Evolutionary conservation across 306 rosid species (phyloP).

Genomic region (Arachis hypogaea): DNA sequence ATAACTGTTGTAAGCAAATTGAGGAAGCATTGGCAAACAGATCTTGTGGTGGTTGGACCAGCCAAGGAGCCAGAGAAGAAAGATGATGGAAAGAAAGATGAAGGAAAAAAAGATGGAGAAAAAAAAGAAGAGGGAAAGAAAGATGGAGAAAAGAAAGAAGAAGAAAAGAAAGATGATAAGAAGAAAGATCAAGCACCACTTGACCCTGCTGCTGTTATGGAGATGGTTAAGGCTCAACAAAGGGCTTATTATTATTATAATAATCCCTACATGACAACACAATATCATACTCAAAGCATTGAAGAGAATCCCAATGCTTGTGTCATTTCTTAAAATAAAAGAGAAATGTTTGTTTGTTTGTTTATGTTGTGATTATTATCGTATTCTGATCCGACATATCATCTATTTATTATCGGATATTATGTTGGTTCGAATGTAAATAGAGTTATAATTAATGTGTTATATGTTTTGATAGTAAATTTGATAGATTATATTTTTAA

Average conservation of each 20-base stretch:
- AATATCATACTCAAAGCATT: conserved; percentile 79
- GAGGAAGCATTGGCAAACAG: conserved; percentile 73
- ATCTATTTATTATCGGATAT: too few species aligned
- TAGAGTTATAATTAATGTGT: too few species aligned
- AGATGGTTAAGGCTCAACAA: conserved; percentile 64
- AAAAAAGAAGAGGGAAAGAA: conserved; percentile 59
- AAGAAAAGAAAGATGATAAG: conserved; percentile 60
- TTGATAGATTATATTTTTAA: too few species aligned
- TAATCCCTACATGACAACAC: conserved; percentile 68
- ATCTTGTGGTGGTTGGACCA: conserved; percentile 72
- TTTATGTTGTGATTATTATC: too few species aligned
- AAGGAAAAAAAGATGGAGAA: conserved; percentile 57
- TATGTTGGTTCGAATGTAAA: too few species aligned
- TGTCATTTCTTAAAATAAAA: conserved; percentile 58
- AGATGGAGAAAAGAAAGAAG: conserved; percentile 57
- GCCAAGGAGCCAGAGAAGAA: conserved; percentile 89
- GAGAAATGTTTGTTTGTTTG: too few species aligned
- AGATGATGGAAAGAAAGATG: conserved; percentile 79
- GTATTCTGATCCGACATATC: too few species aligned
- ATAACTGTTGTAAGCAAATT: conserved; percentile 77
- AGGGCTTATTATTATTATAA: conserved; percentile 58
- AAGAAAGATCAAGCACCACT: conserved; percentile 54
- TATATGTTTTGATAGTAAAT: too few species aligned
- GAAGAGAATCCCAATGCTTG: conserved; percentile 97
- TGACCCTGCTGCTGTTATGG: conserved; percentile 63